A percentile compares a stretch with the other conserved stretches of the same genome.
phyloP scores from a whole-genome alignment of 192 early-diverging fungal species.

The Piromyces finnis region DNA sequence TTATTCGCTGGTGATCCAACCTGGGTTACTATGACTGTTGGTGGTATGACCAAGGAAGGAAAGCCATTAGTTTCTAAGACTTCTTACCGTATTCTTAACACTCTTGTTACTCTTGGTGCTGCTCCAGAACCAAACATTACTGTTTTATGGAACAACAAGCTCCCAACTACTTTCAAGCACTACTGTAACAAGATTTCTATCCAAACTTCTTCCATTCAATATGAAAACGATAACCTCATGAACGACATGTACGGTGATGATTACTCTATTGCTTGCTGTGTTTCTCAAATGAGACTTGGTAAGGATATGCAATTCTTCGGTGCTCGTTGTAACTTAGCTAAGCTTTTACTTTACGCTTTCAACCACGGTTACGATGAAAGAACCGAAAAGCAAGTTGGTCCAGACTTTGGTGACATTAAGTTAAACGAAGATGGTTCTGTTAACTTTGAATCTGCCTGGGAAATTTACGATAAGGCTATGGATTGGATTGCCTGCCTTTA shows the following conservation, averaged over 20 bases:
- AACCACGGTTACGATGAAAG: constrained; percentile 7
- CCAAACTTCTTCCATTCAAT: constrained; percentile 5
- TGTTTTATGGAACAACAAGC: constrained; percentile 3
- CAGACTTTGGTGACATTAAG: constrained; percentile 1
- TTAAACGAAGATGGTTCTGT: neutral
- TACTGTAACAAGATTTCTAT: constrained; percentile 3
- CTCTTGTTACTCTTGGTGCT: constrained; percentile 2
- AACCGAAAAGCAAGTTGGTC: constrained; percentile 8
- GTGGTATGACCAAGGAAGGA: constrained; percentile 3
- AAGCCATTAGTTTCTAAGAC: constrained; percentile 6
- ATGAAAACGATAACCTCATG: constrained; percentile 7
- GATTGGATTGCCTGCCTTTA: constrained; percentile 6
- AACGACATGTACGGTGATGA: constrained; percentile 4
- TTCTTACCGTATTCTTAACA: constrained; percentile 5
- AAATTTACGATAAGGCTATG: constrained; percentile 7
- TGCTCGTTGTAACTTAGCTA: constrained; percentile 7
- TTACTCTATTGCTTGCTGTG: constrained; percentile 10
- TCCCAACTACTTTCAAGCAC: constrained; percentile 2
- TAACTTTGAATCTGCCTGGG: constrained; percentile 3
- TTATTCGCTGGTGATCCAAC: too few relatives aligned
- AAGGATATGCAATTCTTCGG: constrained; percentile 10
- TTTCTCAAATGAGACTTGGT: constrained; percentile 4
- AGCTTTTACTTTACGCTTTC: constrained; percentile 6
- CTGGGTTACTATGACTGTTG: neutral
- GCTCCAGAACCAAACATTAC: constrained; percentile 8